A percentile compares a stretch with the other conserved stretches of the same genome.
These are phyloP conservation scores for Neonectria sp. DNA, from an alignment of 2,329 filamentous ascomycete species.

Conservation along the genomic window DNA sequence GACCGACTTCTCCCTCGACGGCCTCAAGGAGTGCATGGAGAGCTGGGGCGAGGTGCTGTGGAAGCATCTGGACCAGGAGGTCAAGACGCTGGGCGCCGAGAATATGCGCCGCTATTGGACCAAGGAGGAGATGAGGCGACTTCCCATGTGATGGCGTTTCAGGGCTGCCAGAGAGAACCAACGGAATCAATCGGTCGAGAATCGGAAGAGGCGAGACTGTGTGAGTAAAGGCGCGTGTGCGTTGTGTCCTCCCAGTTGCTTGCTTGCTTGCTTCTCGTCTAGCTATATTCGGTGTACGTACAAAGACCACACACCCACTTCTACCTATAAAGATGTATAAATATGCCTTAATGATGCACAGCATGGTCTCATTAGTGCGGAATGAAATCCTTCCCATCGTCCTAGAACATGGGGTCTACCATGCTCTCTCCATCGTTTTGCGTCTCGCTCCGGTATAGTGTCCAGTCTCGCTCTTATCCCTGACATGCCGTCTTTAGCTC, in stretches of 20 bases:
- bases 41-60: constrained; percentile 84
- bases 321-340: constrained; percentile 24
- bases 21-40: constrained; percentile 82
- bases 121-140: constrained; percentile 77
- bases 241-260: constrained; percentile 11
- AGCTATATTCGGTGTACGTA: constrained; percentile 22
- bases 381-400: constrained; percentile 12
- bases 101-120: constrained; percentile 92
- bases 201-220: neutral
- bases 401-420: constrained; percentile 8
- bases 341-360: constrained; percentile 8
- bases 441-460: neutral
- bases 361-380: constrained; percentile 23
- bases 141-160: constrained; percentile 72
- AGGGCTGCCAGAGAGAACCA: neutral
- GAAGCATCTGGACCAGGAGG: constrained; percentile 89
- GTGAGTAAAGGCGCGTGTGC: neutral
- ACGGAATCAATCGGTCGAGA: no score
- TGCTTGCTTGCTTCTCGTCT: constrained; percentile 23
- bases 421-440: neutral
- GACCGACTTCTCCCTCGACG: constrained; percentile 67
- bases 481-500: neutral
- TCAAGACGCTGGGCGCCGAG: constrained; percentile 82
- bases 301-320: constrained; percentile 19
- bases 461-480: constrained; percentile 3